Base-by-base conservation (phyloP, 306 rosid species). In the Cucumis melo region DNA sequence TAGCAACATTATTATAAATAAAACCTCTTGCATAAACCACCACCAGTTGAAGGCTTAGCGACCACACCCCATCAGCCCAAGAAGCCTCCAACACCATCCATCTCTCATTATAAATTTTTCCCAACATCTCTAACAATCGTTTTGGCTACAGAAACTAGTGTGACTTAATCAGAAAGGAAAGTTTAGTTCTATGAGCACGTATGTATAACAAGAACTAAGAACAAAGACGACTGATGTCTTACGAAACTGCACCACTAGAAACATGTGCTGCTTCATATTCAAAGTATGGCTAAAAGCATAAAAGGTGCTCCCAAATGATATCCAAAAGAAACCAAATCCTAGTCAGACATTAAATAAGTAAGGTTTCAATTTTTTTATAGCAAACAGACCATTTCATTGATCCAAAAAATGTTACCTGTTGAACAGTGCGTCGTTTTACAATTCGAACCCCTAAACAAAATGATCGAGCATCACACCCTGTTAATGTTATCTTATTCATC, bases 391-490 rank as follows among this genome's bases (percentile, higher is more conserved):
- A 51, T 51, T 51, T 51, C 20, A 51, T 51, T 51, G 20, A 51
- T 51, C 56, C 76, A 73, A 8, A 32, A 66, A 73, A 53, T 19
- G 15, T 29, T 86, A 95, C 99, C 99, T 95, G 97, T 74, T 84
- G 96, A 85, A 95, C 54, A 67, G 80, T 88, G 64, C 88, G 96
- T 80, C 90, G 87, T 86, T 82, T 88, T 77, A 92, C 98, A 82
- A 95, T 87, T 42, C 99, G 98, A 72, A 95, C 97, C 72, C 99
- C 99, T 73, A 95, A 77, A 80, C 99, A 95, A 80, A 95, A 95
- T 55, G 81, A 62, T 55, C 99, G 96, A 81, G 96, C 82, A 87
- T 95, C 99, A 74, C 97, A 86, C 81, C 89, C 96, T 55, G 95
- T 85, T 83, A 95, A 91, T 83, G 81, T 80, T 81, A 95, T 90